Base-by-base conservation (phyloP, 106 monocot species). In the Ottelia alismoides region DNA sequence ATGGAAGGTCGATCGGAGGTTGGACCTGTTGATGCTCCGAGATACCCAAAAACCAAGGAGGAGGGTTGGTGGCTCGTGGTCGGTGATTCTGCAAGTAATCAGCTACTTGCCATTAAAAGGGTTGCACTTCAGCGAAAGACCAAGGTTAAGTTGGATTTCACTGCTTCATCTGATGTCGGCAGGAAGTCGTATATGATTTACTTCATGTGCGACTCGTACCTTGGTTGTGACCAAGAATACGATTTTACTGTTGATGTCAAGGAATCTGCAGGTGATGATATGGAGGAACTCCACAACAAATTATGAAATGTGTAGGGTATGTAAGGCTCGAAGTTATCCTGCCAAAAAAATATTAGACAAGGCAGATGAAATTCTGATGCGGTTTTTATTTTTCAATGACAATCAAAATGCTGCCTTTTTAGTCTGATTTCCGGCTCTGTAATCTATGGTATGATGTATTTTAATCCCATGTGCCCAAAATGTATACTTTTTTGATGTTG, bases 41-140 rank as follows among this genome's bases (percentile, higher is more conserved):
- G 78, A 53, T 96, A 40, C 45, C 88, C 89, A 6, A 96, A 89
- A 47, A 22, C 65, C 3, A 96, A 96, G 65, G 94, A 96, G 56
- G 94, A 96, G 72, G 94, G 94, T 0, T 96, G 94, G 94, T 96
- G 94, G 94, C 73, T 96, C 49, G 94, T 96, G 28, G 85, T 88
- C 4, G 94, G 84, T 7, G 94, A 96, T 46, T 63, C 62, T 16
- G 52, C 47, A 25, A 78, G 54, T 28, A 88, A 96, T 56, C 93
- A 93, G 59, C 51, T 96, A 44, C 81, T 96, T 43, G 94, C 94
- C 1, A 89, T 96, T 26, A 96, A 89, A 57, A 78, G 94, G 12
- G 78, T 96, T 11, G 27, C 74, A 2, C 60, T 96, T 54, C 94
- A 89, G 30, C 65, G 81, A 62, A 81, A 64, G 48, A 70, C 76